These are phyloP conservation scores for Hypholoma fasciculare DNA, from an alignment of 768 basidiomycete species.

Conservation along the genomic window DNA sequence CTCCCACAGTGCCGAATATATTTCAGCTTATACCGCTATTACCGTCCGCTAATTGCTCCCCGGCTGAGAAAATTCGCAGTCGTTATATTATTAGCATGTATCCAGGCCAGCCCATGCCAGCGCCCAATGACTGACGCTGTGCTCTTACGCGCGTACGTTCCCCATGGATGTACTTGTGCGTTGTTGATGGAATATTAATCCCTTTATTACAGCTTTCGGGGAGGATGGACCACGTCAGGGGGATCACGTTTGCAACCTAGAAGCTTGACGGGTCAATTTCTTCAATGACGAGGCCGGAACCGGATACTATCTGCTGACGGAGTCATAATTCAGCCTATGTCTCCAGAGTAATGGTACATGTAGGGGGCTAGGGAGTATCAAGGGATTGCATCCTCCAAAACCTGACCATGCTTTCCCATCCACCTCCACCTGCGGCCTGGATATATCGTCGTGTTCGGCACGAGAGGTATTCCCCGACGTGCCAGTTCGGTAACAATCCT, in stretches of 20 bases:
- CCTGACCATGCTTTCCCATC: constrained; percentile 80
- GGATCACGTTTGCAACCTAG: constrained; percentile 1
- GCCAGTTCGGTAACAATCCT: constrained; percentile 82
- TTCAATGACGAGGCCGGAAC: constrained; percentile 11
- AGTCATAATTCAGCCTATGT: constrained; percentile 18
- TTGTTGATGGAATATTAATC: not conserved
- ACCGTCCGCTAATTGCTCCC: constrained; percentile 1
- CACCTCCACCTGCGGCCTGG: constrained; percentile 73
- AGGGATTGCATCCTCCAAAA: constrained; percentile 48
- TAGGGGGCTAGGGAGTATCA: constrained; percentile 14
- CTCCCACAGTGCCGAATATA: constrained; percentile 26
- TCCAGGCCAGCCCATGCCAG: not conserved
- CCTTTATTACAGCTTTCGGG: not conserved
- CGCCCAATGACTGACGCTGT: not conserved
- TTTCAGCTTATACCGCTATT: constrained; percentile 13
- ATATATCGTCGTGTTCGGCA: constrained; percentile 72
- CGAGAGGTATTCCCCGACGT: constrained; percentile 60
- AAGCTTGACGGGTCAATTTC: constrained; percentile 7
- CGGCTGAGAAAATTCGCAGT: not conserved
- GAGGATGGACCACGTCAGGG: not conserved
- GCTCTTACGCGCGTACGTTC: not conserved
- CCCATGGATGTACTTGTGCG: not conserved
- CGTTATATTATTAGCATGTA: not conserved
- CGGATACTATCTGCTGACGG: constrained; percentile 15
- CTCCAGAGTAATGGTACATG: constrained; percentile 21